These are phyloP conservation scores for Millerozyma acaciae DNA, from an alignment of 805 yeast species.

Conservation along the genomic window DNA sequence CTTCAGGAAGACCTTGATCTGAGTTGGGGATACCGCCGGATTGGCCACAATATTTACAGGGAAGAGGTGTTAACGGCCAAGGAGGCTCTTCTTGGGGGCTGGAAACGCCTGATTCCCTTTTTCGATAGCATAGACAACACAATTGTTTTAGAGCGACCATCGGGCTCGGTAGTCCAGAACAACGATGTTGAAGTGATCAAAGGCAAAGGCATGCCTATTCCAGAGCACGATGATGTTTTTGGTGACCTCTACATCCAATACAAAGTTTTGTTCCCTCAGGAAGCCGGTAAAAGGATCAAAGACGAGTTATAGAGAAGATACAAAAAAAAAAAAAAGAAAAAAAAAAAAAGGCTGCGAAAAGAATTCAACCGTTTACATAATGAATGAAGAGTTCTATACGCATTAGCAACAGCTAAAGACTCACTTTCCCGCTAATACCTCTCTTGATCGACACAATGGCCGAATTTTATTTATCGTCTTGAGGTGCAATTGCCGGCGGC, in stretches of 20 bases:
- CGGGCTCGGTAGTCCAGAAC: slow-evolving; percentile 50
- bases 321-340: no score
- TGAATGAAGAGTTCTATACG: no score
- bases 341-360: no score
- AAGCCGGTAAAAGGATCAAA: no score
- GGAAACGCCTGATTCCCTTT: slow-evolving; percentile 66
- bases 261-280: slow-evolving; percentile 37
- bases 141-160: slow-evolving; percentile 42
- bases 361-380: no score
- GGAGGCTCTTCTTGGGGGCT: slow-evolving; percentile 77
- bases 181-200: slow-evolving; percentile 71
- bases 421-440: no score
- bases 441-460: no score
- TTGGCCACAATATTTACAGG: slow-evolving; percentile 69
- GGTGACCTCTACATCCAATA: slow-evolving; percentile 51
- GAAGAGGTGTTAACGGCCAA: slow-evolving; percentile 70
- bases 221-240: slow-evolving; percentile 36
- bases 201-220: slow-evolving; percentile 84
- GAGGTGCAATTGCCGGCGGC: no score
- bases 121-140: slow-evolving; percentile 57
- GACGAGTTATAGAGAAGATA: slow-evolving; percentile 29
- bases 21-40: slow-evolving; percentile 83
- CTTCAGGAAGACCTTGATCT: slow-evolving; percentile 51
- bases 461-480: no score
- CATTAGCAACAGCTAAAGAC: no score